These are phyloP conservation scores for Pythium pyrilobum DNA, from an alignment of 352 stramenopile species.

Conservation along the genomic window DNA sequence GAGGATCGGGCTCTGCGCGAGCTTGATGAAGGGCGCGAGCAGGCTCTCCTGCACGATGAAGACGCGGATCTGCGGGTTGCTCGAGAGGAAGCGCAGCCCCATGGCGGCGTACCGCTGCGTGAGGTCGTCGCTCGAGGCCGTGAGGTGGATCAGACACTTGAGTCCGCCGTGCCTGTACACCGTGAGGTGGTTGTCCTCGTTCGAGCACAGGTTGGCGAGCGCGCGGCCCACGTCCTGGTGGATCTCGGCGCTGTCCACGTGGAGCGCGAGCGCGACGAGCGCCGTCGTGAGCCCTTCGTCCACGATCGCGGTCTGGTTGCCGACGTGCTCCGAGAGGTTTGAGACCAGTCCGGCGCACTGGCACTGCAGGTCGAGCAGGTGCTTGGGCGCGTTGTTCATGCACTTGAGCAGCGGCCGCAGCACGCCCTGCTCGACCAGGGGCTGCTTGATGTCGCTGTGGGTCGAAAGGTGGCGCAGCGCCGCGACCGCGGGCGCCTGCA, in stretches of 20 bases:
- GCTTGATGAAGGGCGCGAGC: conserved; percentile 87
- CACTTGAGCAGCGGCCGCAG: conserved; percentile 86
- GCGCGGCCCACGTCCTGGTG: conserved; percentile 91
- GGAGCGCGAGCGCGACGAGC: conserved; percentile 69
- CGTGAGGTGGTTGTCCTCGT: conserved; percentile 92
- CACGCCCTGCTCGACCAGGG: conserved; percentile 77
- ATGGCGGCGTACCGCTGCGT: conserved; percentile 95
- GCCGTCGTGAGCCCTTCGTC: conserved; percentile 84
- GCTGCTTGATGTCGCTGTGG: conserved; percentile 80
- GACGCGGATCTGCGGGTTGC: conserved; percentile 91
- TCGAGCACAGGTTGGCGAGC: conserved; percentile 92
- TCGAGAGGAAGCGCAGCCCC: conserved; percentile 92
- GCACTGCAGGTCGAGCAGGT: conserved; percentile 84
- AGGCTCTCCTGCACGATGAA: conserved; percentile 90
- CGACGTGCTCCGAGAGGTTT: conserved; percentile 91
- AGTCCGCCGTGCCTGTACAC: conserved; percentile 93
- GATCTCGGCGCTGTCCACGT: conserved; percentile 87
- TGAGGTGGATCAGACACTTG: conserved; percentile 87
- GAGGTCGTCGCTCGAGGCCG: conserved; percentile 83
- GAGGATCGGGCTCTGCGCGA: conserved; percentile 89
- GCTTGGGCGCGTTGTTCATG: conserved; percentile 70
- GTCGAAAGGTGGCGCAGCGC: conserved; percentile 88
- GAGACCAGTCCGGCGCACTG: conserved; percentile 92
- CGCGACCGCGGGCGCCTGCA: conserved; percentile 88
- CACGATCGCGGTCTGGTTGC: conserved; percentile 90